A percentile compares a stretch with the other conserved stretches of the same genome.
phyloP scores from a whole-genome alignment of 306 rosid species.

The Elaeagnus macrophylla region DNA sequence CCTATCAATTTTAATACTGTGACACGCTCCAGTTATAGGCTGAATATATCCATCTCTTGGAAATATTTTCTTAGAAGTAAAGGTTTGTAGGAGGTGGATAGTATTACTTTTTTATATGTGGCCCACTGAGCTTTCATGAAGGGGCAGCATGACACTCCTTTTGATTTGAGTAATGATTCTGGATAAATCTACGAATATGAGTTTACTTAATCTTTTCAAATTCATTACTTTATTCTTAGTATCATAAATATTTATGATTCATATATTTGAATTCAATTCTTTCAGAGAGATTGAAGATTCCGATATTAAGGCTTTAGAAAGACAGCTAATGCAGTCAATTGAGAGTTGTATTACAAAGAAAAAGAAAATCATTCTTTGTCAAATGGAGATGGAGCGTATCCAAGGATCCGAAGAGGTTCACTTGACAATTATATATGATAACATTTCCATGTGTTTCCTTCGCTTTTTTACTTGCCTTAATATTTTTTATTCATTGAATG shows the following conservation, averaged over 20 bases:
- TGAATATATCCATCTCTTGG: too few relatives aligned
- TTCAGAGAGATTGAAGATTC: conserved; percentile 72
- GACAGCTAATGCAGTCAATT: conserved; percentile 76
- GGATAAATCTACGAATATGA: background rate
- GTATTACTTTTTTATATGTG: background rate
- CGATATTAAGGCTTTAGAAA: conserved; percentile 69
- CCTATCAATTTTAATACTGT: too few relatives aligned
- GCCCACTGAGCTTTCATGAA: background rate
- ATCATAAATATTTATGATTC: background rate
- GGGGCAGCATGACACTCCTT: too few relatives aligned
- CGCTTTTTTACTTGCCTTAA: conserved; percentile 5
- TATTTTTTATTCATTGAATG: background rate
- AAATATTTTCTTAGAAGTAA: too few relatives aligned
- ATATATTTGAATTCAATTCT: background rate
- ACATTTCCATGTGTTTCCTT: background rate
- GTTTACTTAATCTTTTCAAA: background rate
- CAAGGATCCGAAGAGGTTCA: conserved; percentile 73
- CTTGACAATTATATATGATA: background rate
- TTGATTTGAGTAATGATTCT: background rate
- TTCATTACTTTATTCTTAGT: background rate
- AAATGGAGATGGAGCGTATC: conserved; percentile 61
- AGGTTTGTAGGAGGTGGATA: background rate
- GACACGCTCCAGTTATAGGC: too few relatives aligned
- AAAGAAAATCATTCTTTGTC: conserved; percentile 64
- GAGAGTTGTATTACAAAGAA: conserved; percentile 69